Evolutionary conservation across 768 basidiomycete genomes (phyloP).

Genomic region (Leccinum ochraceum): DNA sequence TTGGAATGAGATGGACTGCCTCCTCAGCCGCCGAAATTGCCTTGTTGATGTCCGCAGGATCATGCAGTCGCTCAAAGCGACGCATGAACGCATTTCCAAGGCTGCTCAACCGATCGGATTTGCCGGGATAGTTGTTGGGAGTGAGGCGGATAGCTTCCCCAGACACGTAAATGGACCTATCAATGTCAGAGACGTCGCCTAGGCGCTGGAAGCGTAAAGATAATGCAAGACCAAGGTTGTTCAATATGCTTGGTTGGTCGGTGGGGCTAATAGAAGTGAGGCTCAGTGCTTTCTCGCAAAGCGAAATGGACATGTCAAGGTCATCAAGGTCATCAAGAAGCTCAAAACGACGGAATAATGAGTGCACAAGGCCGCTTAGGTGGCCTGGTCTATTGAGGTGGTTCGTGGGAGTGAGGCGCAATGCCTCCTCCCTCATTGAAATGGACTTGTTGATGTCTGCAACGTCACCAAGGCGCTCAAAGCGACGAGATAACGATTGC

Average conservation of each 20-base stretch:
- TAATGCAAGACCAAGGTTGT: background rate
- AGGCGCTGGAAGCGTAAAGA: background rate
- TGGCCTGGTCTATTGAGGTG: no score
- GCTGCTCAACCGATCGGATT: background rate
- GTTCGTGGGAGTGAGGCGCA: background rate
- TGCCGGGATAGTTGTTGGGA: background rate
- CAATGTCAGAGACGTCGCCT: background rate
- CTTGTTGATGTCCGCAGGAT: background rate
- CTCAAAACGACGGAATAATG: no score
- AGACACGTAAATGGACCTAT: background rate
- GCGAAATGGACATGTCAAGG: no score
- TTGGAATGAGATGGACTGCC: background rate
- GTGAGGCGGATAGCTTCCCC: background rate
- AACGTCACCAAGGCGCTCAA: background rate
- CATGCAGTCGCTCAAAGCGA: background rate
- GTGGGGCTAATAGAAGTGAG: background rate
- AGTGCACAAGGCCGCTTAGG: no score
- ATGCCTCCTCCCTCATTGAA: background rate
- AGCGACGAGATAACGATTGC: background rate
- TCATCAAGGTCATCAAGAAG: no score
- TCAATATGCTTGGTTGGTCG: background rate
- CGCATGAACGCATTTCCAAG: background rate
- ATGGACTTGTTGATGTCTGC: background rate
- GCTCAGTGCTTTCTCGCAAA: no score
- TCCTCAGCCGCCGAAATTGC: background rate